These are phyloP conservation scores for Mentha longifolia DNA, from an alignment of 257 asterid species.

Conservation along the genomic window DNA sequence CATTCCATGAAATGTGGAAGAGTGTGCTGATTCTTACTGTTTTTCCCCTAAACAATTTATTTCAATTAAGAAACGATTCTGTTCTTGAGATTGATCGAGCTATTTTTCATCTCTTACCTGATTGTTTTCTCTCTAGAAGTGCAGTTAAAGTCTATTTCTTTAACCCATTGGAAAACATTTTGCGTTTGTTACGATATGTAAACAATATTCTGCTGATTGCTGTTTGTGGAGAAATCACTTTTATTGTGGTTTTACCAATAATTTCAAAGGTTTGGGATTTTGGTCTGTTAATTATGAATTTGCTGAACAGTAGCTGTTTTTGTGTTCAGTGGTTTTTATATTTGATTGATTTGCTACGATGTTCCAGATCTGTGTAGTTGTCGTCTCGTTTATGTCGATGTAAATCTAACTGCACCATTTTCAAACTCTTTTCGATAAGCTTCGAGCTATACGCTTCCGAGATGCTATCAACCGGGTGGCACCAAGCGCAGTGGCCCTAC, in stretches of 20 bases:
- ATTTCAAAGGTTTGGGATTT: too few species aligned
- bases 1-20: too few species aligned
- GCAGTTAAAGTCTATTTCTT: not conserved
- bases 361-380: not conserved
- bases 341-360: not conserved
- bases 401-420: not conserved
- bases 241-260: not conserved
- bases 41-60: too few species aligned
- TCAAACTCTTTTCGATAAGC: conserved; percentile 56
- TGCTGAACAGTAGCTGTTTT: not conserved
- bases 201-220: not conserved
- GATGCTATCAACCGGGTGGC: conserved; percentile 81
- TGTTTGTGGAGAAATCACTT: not conserved
- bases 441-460: conserved; percentile 92
- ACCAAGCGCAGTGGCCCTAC: conserved; percentile 51
- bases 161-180: not conserved
- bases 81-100: not conserved
- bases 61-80: too few species aligned
- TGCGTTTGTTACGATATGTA: not conserved
- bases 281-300: not conserved
- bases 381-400: not conserved
- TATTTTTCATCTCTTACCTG: not conserved
- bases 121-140: not conserved
- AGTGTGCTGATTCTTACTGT: too few species aligned
- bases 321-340: not conserved